Percentiles rank a stretch among this genome's conserved stretches.
These are phyloP conservation scores for Tricholoma furcatifolium DNA, from an alignment of 768 basidiomycete genomes.

Conservation along the genomic window DNA sequence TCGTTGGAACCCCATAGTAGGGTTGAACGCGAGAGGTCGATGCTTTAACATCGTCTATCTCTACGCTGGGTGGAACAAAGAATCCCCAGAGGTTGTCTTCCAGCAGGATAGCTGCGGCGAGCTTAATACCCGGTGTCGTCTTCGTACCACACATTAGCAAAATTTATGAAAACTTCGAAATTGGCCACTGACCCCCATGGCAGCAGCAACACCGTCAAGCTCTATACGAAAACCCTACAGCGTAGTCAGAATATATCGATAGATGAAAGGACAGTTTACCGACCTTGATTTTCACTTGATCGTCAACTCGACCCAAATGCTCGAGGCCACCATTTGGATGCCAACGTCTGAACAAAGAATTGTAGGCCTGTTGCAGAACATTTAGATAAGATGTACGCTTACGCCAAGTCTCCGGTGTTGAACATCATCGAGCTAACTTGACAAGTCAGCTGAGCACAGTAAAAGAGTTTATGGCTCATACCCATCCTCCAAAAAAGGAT, in stretches of 20 bases:
- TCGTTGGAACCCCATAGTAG: slow-evolving; percentile 56
- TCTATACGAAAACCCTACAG: slow-evolving; percentile 58
- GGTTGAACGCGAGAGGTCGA: slow-evolving; percentile 53
- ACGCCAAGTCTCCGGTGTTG: slow-evolving; percentile 61
- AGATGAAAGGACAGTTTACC: neutral
- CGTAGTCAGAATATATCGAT: neutral
- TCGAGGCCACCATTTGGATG: slow-evolving; percentile 50
- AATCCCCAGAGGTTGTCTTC: slow-evolving; percentile 57
- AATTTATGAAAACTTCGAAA: neutral
- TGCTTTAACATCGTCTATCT: slow-evolving; percentile 36
- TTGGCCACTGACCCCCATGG: slow-evolving; percentile 45
- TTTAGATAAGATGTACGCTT: slow-evolving; percentile 6
- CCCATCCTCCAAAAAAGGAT: slow-evolving; percentile 53
- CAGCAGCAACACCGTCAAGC: slow-evolving; percentile 56
- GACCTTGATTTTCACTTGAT: slow-evolving; percentile 63
- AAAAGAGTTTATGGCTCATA: slow-evolving; percentile 21
- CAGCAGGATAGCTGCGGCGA: slow-evolving; percentile 51
- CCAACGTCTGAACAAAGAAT: slow-evolving; percentile 39
- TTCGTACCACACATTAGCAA: neutral
- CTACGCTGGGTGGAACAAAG: slow-evolving; percentile 38
- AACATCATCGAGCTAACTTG: slow-evolving; percentile 44
- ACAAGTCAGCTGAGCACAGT: neutral
- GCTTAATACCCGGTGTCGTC: slow-evolving; percentile 24
- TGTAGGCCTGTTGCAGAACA: neutral
- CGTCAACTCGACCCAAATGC: slow-evolving; percentile 56